Base-by-base conservation (phyloP, 371 early-diverging fungal species). In the Zopfochytrium polystomum region DNA sequence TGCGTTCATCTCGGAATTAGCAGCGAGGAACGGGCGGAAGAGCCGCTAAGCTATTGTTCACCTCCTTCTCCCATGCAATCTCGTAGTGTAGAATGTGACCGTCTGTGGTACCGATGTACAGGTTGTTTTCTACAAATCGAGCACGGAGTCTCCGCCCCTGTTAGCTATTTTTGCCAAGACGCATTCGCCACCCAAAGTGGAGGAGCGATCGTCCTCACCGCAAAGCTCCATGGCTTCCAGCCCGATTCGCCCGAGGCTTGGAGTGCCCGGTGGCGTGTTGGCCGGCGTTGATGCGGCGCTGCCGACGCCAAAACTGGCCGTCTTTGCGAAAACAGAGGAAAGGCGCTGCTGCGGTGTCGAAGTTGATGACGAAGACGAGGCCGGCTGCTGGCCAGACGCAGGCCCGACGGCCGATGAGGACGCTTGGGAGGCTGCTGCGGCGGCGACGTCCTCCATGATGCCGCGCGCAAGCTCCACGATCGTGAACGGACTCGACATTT, bases 81-180 rank as follows among this genome's bases (percentile, higher is more conserved):
- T 71, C 65, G 61, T 83, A 88, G 52, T 87, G 87, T 18, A 87
- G 64, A 30, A 90, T 51, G 42, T 77, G 73, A 7, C 90, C 90
- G 65, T 88, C 88, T 5, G 86, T 84, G 11, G 89, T 88, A 6
- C 89, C 90, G 35, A 88, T 66, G 52, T 86, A 88, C 20, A 90
- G 71, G 51, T 85, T 76, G 56, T 78, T 84, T 48, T 82, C 88
- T 88, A 55, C 31, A 47, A 45, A 55, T 54, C 51, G 45, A 26
- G 30, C 9, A n/a, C 27, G 56, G 25, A 6, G 45, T 23, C 2
- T 22, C 29, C 45, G 22, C n/a, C 3, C 29, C 26, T 43, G 9
- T 56, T 6, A 44, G 48, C 25, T 3, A 58, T 30, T 11, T 23
- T 9, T 42, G 2, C 22, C 26, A 55, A 47, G 11, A 4, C 38